Evolutionary conservation across 2,329 filamentous ascomycete species (phyloP), one percentile per base, ranked within the genome.

Genomic region (Pseudogymnoascus sp.): DNA sequence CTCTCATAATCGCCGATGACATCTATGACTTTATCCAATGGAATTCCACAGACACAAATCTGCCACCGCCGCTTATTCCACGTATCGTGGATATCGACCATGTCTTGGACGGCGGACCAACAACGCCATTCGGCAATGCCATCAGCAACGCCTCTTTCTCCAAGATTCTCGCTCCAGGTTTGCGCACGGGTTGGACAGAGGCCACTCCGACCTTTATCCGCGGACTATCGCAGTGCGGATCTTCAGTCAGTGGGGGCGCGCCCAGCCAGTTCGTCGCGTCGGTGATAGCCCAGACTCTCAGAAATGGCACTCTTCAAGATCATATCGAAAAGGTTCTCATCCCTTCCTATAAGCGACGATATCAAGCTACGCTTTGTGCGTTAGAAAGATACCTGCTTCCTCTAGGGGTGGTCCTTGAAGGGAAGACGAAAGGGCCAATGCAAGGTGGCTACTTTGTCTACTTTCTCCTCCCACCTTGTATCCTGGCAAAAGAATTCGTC

Each of bases 11-110:
- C 28, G 85, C 85, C 59, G 93, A 97, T 76, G 95, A 99, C 74
- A 92, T 97, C 8, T 99, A 99, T 73, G 93, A 97, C 74, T 89
- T 93, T 68, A 80, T 97, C 4, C 89, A 93, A 73, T 97, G 92
- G 91, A 38, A 38, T n/a, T 23, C 66, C 5, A 63, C 56, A 23
- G 65, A 61, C 5, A 62, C 28, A 25, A 50, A 61, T 2, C 16
- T 38, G 3, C 40, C 65, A 2, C 56, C 44, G 5, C 61, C 62
- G 16, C n/a, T 70, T 21, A 60, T 92, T 7, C 91, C 91, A 2
- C 85, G 91, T 0, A 78, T 96, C 1, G 85, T 90, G 16, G 92
- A 96, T 72, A 78, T 96, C 63, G 92, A 96, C 74, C 78, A 84
- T 6, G 80, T 82, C 18, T 78, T 93, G 7, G 85, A 87, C 21